These are phyloP conservation scores for Endocalyx cinctus DNA, from an alignment of 2,329 filamentous ascomycete genomes.

Conservation along the genomic window DNA sequence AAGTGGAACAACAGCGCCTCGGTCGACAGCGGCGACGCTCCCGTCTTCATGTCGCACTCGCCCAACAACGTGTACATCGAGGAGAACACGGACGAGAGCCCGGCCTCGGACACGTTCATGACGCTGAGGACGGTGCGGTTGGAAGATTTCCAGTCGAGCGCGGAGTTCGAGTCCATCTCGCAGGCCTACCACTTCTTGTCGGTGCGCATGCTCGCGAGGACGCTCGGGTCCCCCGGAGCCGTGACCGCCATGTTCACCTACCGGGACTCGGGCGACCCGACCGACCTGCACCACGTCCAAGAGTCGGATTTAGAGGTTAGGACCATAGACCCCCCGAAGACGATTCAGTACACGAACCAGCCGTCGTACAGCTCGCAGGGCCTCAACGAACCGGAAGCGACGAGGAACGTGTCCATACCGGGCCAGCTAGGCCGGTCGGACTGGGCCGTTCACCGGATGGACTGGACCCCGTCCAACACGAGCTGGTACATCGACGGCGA, in stretches of 20 bases:
- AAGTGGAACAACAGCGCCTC: conserved; percentile 31
- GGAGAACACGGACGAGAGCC: conserved; percentile 29
- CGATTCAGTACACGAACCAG: conserved; percentile 57
- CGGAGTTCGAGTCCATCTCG: conserved; percentile 41
- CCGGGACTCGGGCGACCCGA: conserved; percentile 29
- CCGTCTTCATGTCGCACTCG: conserved; percentile 33
- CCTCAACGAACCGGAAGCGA: conserved; percentile 41
- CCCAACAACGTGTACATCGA: conserved; percentile 43
- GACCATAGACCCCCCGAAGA: conserved; percentile 38
- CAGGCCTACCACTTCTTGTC: conserved; percentile 35
- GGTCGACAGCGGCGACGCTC: conserved; percentile 23
- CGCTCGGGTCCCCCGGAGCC: conserved; percentile 42
- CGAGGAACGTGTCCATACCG: conserved; percentile 43
- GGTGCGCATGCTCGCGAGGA: conserved; percentile 48
- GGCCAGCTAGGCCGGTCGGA: conserved; percentile 41
- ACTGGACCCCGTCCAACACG: conserved; percentile 51
- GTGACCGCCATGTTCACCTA: conserved; percentile 52
- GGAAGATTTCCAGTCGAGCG: conserved; percentile 39
- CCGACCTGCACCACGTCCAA: conserved; percentile 35
- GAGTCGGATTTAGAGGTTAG: conserved; percentile 52
- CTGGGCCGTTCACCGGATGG: conserved; percentile 56
- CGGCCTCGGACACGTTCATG: conserved; percentile 38
- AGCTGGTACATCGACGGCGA: conserved; percentile 53
- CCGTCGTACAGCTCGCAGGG: conserved; percentile 44
- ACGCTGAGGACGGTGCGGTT: conserved; percentile 44